A percentile compares a stretch with the other conserved stretches of the same genome.
Conservation (phyloP, 2,329 filamentous ascomycete species). For the Juglanconis sp. region DNA sequence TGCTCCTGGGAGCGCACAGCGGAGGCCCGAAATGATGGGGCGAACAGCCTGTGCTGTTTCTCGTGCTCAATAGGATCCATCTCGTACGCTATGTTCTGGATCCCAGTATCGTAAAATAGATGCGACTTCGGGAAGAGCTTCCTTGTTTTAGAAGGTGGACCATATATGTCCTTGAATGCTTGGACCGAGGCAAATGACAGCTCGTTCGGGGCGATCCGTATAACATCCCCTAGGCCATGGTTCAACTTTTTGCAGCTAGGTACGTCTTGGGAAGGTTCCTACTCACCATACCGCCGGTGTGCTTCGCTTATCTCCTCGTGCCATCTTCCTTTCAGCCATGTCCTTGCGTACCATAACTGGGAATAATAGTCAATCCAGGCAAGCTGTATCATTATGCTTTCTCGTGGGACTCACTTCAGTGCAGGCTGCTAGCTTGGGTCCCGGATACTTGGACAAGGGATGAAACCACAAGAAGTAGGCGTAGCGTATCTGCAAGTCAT, state of each 20-base stretch:
- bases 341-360: slow-evolving; percentile 19
- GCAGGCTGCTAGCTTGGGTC: slow-evolving; percentile 19
- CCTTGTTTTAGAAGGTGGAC: slow-evolving; percentile 17
- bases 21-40: slow-evolving; percentile 21
- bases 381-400: background rate
- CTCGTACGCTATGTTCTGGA: slow-evolving; percentile 18
- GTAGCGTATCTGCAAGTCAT: background rate
- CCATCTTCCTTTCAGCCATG: slow-evolving; percentile 13
- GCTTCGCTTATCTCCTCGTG: slow-evolving; percentile 9
- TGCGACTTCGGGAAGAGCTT: slow-evolving; percentile 21
- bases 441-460: slow-evolving; percentile 22
- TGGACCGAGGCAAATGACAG: slow-evolving; percentile 19
- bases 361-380: too few species aligned
- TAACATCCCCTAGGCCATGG: slow-evolving; percentile 8
- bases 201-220: slow-evolving; percentile 22
- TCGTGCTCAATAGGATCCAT: slow-evolving; percentile 22
- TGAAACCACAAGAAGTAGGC: slow-evolving; percentile 18
- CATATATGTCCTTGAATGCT: slow-evolving; percentile 19
- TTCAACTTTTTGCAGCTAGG: background rate
- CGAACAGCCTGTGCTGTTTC: slow-evolving; percentile 20
- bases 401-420: slow-evolving; percentile 15
- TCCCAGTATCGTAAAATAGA: slow-evolving; percentile 19
- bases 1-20: slow-evolving; percentile 23
- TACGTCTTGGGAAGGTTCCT: too few species aligned
- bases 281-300: slow-evolving; percentile 18